Base-by-base conservation (phyloP, 345 rosid species). In the Euphorbia peplus region DNA sequence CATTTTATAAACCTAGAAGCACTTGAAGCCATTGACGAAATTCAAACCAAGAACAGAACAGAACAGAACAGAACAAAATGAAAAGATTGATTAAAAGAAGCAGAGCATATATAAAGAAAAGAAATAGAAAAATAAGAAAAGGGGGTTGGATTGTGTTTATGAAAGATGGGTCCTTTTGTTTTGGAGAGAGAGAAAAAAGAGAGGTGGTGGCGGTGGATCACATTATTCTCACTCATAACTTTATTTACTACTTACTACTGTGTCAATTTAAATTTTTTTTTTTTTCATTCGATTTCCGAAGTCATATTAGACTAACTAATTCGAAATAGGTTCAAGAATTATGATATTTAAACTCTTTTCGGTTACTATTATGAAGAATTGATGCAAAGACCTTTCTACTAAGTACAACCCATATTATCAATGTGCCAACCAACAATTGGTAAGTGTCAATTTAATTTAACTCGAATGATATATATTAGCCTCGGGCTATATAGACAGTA, bases 1-100 rank as follows among this genome's bases (percentile, higher is more conserved):
- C 95, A 89, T 84, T 89, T 89, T 83, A 89, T 87, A 75, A 89
- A 89, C 84, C 74, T 86, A 2, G 91, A 89, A 64, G 79, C 95
- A 73, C 74, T 86, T 14, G 89, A 82, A 46, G 91, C 88, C 95
- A 89, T 89, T 72, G 80, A 59, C 25, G 66, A 18, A 68, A 11
- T 6, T 19, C 8, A n/a, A n/a, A 28, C 63, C 52, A 8, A 41
- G 35, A 60, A 60, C 52, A 11, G 47, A 42, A 39, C 28, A 48
- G 65, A 64, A 16, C n/a, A 41, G 35, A 60, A 60, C 52, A 11
- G 47, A 42, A 39, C 28, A 48, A 67, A 64, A 16, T 16, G 47
- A 53, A 61, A 29, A 21, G 16, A 1, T 13, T 26, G 51, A 24
- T 14, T 56, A 3, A 48, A 42, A 66, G 7, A 1, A 59, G 19